Percentiles rank a stretch among this genome's conserved stretches.
Evolutionary conservation across 2,329 filamentous ascomycete species (phyloP).

Genomic region (Eutypella sp.): DNA sequence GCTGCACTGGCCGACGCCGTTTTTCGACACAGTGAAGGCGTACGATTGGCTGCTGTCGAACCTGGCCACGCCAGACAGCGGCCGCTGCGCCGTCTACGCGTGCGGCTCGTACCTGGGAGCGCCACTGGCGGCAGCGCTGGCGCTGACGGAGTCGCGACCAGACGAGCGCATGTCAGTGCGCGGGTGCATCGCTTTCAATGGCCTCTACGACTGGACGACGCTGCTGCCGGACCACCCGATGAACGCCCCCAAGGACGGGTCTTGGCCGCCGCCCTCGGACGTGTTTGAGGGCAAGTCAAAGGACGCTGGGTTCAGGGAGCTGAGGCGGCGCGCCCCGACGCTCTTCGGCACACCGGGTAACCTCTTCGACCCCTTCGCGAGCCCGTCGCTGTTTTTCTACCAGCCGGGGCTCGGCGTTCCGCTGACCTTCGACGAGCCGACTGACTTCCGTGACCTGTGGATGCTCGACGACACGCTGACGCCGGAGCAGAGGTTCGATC

Average conservation of each 20-base stretch:
- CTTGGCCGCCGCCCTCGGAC: no score
- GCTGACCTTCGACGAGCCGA: conserved; percentile 35
- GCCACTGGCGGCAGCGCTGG: conserved; percentile 50
- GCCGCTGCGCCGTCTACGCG: conserved; percentile 40
- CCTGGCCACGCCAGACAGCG: conserved; percentile 31
- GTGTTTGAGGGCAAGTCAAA: not conserved
- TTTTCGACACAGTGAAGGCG: conserved; percentile 51
- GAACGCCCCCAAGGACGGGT: conserved; percentile 27
- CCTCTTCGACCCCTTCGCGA: conserved; percentile 57
- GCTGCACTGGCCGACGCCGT: conserved; percentile 48
- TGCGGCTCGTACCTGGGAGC: conserved; percentile 56
- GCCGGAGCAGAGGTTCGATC: not conserved
- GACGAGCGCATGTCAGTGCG: conserved; percentile 42
- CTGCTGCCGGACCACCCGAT: conserved; percentile 50
- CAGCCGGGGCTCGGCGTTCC: conserved; percentile 44
- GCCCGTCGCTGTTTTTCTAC: conserved; percentile 54
- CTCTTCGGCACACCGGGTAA: conserved; percentile 46
- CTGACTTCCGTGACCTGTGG: conserved; percentile 11
- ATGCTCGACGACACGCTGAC: not conserved
- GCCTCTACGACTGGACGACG: conserved; percentile 61
- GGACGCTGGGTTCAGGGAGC: conserved; percentile 8
- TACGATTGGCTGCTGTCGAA: conserved; percentile 48
- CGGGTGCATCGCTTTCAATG: conserved; percentile 53
- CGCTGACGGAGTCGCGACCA: conserved; percentile 49
- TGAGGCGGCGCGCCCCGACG: conserved; percentile 30